Evolutionary conservation across 257 asterid species (phyloP).

Genomic region (Salvia splendens): DNA sequence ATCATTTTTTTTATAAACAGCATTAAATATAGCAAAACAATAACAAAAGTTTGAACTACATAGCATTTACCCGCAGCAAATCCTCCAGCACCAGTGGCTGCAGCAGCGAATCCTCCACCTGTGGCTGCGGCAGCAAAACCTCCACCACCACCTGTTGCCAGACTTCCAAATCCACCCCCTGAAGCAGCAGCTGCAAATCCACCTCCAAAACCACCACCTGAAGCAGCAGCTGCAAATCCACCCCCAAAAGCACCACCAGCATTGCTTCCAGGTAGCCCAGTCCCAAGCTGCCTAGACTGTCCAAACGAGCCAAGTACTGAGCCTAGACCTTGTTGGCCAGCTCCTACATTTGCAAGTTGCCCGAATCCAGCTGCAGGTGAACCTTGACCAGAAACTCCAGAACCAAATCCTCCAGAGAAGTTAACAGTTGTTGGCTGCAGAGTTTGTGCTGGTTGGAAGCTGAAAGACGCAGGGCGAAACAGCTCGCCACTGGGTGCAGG

Average conservation of each 20-base stretch:
- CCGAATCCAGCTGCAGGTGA: conserved; percentile 69
- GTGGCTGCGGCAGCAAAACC: too few species aligned
- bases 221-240: conserved; percentile 55
- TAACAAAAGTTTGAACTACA: neutral
- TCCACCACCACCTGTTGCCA: conserved; percentile 50
- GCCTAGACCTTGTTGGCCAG: conserved; percentile 85
- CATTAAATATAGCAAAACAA: neutral
- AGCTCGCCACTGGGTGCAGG: conserved; percentile 57
- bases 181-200: conserved; percentile 57
- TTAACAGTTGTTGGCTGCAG: conserved; percentile 43
- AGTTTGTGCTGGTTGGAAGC: conserved; percentile 63
- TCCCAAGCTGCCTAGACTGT: conserved; percentile 91
- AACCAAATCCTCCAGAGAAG: conserved; percentile 57
- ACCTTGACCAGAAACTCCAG: conserved; percentile 53
- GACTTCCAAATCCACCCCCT: conserved; percentile 52
- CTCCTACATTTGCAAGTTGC: conserved; percentile 72
- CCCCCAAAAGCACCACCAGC: conserved; percentile 59
- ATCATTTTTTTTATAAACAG: neutral
- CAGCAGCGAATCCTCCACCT: conserved; percentile 42
- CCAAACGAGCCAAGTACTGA: conserved; percentile 53
- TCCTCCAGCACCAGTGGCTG: conserved; percentile 34
- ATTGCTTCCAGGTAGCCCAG: conserved; percentile 64
- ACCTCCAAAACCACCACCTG: conserved; percentile 57
- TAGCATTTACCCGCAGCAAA: conserved; percentile 38
- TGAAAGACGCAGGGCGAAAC: conserved; percentile 90